phyloP scores from a whole-genome alignment of 2,329 filamentous ascomycete species.

The Arthrobotrys conoides region DNA sequence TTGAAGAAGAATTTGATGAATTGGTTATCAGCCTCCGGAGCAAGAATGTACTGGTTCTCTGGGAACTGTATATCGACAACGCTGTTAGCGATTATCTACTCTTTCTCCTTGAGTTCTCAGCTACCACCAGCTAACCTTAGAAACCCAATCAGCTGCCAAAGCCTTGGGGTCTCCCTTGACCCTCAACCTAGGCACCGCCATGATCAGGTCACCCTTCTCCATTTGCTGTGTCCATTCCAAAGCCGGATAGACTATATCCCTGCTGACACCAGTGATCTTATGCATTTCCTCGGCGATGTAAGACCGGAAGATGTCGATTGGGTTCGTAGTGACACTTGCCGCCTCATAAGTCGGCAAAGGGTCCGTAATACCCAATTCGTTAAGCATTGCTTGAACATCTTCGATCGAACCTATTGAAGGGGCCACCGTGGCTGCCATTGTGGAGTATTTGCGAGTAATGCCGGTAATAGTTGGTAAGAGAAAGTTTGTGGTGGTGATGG shows the following conservation, averaged over 20 bases:
- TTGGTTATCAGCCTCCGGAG: slow-evolving; percentile 76
- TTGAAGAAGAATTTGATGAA: slow-evolving; percentile 88
- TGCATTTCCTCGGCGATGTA: slow-evolving; percentile 80
- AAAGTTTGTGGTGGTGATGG: not conserved
- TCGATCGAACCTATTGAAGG: slow-evolving; percentile 61
- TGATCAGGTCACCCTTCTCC: slow-evolving; percentile 85
- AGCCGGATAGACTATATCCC: slow-evolving; percentile 79
- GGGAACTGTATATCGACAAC: slow-evolving; percentile 73
- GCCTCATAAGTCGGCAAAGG: slow-evolving; percentile 68
- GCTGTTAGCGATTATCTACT: slow-evolving; percentile 15
- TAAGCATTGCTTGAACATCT: slow-evolving; percentile 63
- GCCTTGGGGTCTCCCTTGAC: slow-evolving; percentile 79
- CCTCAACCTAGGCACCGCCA: slow-evolving; percentile 84
- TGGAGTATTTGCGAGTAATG: slow-evolving; percentile 16
- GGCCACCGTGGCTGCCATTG: slow-evolving; percentile 56
- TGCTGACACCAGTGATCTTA: slow-evolving; percentile 78
- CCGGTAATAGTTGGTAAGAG: not conserved
- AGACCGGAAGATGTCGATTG: slow-evolving; percentile 82
- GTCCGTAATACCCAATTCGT: slow-evolving; percentile 62
- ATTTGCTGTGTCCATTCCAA: slow-evolving; percentile 83
- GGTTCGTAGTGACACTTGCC: slow-evolving; percentile 79
- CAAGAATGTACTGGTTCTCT: slow-evolving; percentile 79
- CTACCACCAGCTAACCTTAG: slow-evolving; percentile 70
- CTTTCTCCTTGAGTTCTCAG: not conserved
- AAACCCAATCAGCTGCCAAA: slow-evolving; percentile 75